Percentiles rank a stretch among this genome's conserved stretches.
Evolutionary conservation across 805 yeast species (phyloP).

Genomic region (Monosporozyma servazzii): DNA sequence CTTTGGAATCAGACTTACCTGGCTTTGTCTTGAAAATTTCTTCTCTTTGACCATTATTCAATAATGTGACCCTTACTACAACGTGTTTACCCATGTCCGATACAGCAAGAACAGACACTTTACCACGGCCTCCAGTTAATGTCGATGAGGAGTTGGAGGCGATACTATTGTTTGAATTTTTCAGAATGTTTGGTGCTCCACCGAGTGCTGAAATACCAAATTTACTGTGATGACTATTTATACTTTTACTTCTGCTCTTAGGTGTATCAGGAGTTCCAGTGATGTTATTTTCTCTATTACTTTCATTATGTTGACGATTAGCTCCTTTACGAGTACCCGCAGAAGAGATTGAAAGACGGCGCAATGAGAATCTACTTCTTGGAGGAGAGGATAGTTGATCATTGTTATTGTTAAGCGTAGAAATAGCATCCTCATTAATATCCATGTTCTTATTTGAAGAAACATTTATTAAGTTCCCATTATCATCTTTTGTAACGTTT

Average conservation of each 20-base stretch:
- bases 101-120: slow-evolving; percentile 43
- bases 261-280: neutral
- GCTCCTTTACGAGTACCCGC: neutral
- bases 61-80: slow-evolving; percentile 48
- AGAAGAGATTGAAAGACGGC: neutral
- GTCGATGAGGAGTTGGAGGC: slow-evolving; percentile 1
- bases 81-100: slow-evolving; percentile 34
- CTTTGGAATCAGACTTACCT: slow-evolving; percentile 40
- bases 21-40: slow-evolving; percentile 58
- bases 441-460: neutral
- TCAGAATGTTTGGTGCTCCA: neutral
- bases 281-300: neutral
- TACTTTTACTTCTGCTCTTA: neutral
- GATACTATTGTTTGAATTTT: neutral
- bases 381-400: neutral
- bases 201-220: neutral
- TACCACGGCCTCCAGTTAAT: slow-evolving; percentile 6
- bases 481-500: neutral
- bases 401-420: neutral
- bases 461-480: neutral
- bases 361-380: neutral
- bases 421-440: neutral
- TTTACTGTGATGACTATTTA: neutral
- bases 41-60: slow-evolving; percentile 38
- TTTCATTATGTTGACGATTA: neutral